Evolutionary conservation across 345 rosid species (phyloP).

Genomic region (Eucalyptus erythrocorys): DNA sequence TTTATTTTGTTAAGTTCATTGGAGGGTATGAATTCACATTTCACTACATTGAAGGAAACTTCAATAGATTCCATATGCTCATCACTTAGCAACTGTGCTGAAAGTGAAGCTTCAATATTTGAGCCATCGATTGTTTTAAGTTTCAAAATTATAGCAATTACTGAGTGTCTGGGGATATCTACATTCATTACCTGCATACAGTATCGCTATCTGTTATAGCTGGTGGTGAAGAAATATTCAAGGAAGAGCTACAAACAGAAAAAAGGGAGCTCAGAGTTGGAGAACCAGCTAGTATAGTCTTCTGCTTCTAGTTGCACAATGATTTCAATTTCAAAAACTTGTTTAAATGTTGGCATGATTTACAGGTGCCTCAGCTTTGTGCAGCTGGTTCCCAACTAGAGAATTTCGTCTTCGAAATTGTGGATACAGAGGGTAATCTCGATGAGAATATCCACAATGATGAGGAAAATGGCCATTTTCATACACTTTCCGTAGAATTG

Average conservation of each 20-base stretch:
- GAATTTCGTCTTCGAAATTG: conserved; percentile 30
- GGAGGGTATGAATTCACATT: not conserved
- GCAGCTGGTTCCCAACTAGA: conserved; percentile 31
- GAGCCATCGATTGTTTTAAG: not conserved
- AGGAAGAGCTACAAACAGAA: conserved; percentile 18
- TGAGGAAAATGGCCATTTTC: conserved; percentile 17
- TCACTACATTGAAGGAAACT: not conserved
- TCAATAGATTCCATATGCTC: not conserved
- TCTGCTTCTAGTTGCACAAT: not conserved
- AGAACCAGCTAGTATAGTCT: conserved; percentile 16
- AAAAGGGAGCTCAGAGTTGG: conserved; percentile 29
- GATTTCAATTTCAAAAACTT: not conserved
- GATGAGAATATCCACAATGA: conserved; percentile 37
- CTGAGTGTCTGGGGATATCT: not conserved
- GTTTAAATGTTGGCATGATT: not conserved
- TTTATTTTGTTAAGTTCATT: not conserved
- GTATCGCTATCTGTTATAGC: conserved; percentile 27
- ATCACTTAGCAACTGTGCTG: not conserved
- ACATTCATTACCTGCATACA: conserved; percentile 4
- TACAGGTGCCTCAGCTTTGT: conserved; percentile 28
- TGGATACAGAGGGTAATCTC: conserved; percentile 20
- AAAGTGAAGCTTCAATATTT: not conserved
- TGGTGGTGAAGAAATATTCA: conserved; percentile 11
- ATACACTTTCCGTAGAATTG: conserved; percentile 26
- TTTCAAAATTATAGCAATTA: not conserved